Evolutionary conservation across 164 flowering plant genomes (phyloP).

Genomic region (Vitis riparia): DNA sequence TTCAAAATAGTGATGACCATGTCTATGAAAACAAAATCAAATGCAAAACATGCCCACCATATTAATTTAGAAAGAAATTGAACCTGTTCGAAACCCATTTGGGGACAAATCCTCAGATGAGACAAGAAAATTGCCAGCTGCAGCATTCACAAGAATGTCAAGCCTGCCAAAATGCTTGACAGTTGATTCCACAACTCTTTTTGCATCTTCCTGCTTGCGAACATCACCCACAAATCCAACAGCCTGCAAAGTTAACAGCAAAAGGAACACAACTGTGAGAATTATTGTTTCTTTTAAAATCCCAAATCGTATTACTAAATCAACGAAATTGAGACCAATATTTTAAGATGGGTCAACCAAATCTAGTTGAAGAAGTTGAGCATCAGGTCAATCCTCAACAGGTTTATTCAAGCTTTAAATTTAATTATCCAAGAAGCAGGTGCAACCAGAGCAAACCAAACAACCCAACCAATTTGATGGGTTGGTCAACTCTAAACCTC

Average conservation of each 20-base stretch:
- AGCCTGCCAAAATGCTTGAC: slow-evolving; percentile 71
- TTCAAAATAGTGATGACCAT: no score
- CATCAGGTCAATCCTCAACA: no score
- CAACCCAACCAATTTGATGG: no score
- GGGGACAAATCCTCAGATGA: slow-evolving; percentile 86
- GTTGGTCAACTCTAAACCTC: no score
- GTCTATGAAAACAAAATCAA: not conserved
- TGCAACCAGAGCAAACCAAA: no score
- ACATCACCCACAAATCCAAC: slow-evolving; percentile 89
- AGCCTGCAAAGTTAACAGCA: slow-evolving; percentile 45
- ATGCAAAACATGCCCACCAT: not conserved
- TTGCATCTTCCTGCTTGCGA: slow-evolving; percentile 82
- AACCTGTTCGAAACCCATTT: slow-evolving; percentile 92
- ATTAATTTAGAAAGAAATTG: no score
- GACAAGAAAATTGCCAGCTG: slow-evolving; percentile 92
- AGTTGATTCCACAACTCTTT: slow-evolving; percentile 72
- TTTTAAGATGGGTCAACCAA: no score
- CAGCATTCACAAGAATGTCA: slow-evolving; percentile 90
- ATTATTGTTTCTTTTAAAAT: not conserved
- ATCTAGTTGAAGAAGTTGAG: no score
- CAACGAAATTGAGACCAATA: no score
- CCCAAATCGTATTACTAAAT: no score
- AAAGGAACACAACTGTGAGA: not conserved
- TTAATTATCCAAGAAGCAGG: no score
- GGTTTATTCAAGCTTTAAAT: no score